Base-by-base conservation (phyloP, 2,329 filamentous ascomycete species). In the Nakataea oryzae region DNA sequence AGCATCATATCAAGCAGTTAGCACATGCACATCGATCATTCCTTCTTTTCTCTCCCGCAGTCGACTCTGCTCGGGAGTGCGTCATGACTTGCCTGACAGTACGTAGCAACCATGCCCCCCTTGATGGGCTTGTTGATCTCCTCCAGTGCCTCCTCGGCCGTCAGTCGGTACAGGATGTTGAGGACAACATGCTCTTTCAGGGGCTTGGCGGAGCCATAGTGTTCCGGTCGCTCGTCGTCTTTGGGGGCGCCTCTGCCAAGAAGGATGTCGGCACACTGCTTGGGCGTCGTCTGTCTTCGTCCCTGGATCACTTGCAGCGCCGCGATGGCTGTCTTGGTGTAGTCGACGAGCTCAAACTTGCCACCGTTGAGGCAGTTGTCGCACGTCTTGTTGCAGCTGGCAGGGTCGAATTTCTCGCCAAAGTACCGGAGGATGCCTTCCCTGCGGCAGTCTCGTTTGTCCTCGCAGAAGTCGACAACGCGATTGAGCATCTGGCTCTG, bases 361-460 rank as follows among this genome's bases (percentile, higher is more conserved):
- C 84, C 79, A 28, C 85, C 86, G 3, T 87, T 90, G 66, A 82
- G 85, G 79, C 95, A 99, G 71, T 96, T 97, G 77, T 99, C 96
- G 74, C 95, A 99, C 1, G 81, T 83, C 60, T 83, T 80, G 59
- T 85, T 79, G 74, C 95, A 99, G 60, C 90, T 81, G 14, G 84
- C 81, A 50, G 80, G 79, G 60, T 84, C 77, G 71, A 97, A 99
- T 1, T 80, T 79, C 73, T 99, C 96, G 63, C 89, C 92, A 77
- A 99, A 99, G 74, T 99, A 99, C n/a, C 84, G 84, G 41, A 99
- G 84, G 21, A 99, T 88, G 73, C 96, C 90, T 1, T 89, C 88
- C 64, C 95, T 84, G 65, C 95, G 87, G 72, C 95, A 99, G 68
- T 96, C 91, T 62, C 84, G 87, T 68, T 84, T 84, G 74, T 97